Conservation (phyloP, 1,284 basidiomycete species). For the Leccinum subspadiceum region DNA sequence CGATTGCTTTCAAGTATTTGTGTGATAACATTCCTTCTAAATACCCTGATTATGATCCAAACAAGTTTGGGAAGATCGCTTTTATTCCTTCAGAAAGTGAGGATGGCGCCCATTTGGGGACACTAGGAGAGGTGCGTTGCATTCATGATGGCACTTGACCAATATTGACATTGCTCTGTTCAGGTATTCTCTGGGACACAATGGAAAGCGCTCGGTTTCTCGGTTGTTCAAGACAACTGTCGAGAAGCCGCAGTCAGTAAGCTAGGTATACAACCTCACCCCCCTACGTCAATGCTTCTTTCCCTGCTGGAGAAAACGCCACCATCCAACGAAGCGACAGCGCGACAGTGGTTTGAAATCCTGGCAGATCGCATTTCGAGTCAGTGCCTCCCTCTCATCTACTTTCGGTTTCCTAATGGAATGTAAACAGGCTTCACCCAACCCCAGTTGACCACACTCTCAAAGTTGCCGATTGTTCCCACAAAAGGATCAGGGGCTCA, state of each 20-base stretch:
- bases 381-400: conserved; percentile 29
- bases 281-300: conserved; percentile 66
- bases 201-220: conserved; percentile 78
- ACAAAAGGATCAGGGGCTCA: conserved; percentile 31
- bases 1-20: conserved; percentile 73
- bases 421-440: conserved; percentile 23
- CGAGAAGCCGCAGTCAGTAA: conserved; percentile 63
- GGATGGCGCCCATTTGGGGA: conserved; percentile 54
- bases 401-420: not conserved
- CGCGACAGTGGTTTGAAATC: conserved; percentile 73
- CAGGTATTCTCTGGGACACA: conserved; percentile 75
- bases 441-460: conserved; percentile 35
- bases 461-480: conserved; percentile 57
- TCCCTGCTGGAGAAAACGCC: conserved; percentile 61
- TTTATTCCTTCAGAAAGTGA: conserved; percentile 79
- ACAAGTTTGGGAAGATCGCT: conserved; percentile 52
- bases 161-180: not conserved
- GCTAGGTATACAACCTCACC: conserved; percentile 75
- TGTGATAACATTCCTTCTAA: conserved; percentile 64
- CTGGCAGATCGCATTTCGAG: conserved; percentile 74
- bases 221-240: conserved; percentile 57
- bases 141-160: not conserved
- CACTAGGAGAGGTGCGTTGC: conserved; percentile 60
- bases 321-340: conserved; percentile 56
- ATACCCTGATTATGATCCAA: conserved; percentile 65